These are phyloP conservation scores for Bocquillonia castaneifolia DNA, from an alignment of 441 rosid genomes.

Conservation along the genomic window DNA sequence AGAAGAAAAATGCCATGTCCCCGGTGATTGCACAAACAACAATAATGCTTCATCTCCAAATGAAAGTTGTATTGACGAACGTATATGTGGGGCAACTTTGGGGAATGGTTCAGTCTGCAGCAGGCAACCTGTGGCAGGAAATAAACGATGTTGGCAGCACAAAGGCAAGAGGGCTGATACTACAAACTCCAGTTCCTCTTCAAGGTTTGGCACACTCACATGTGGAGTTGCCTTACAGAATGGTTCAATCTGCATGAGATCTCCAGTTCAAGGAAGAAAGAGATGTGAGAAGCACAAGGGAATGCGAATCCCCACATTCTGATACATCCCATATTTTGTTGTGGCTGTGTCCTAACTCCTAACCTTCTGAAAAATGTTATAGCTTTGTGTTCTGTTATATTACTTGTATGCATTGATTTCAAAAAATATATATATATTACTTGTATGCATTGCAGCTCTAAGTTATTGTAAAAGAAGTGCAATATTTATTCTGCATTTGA, in stretches of 20 bases:
- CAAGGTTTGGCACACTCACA: conserved; percentile 2
- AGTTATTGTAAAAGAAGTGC: too few relatives aligned
- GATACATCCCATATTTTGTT: too few relatives aligned
- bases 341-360: too few relatives aligned
- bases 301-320: conserved; percentile 23
- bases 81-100: conserved; percentile 27
- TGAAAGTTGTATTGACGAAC: neutral
- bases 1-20: conserved; percentile 8
- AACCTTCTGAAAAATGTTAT: too few relatives aligned
- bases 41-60: neutral
- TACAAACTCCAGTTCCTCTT: neutral
- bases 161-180: conserved; percentile 18
- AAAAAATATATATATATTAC: too few relatives aligned
- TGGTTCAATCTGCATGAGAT: conserved; percentile 30
- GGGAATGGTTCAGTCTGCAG: conserved; percentile 32
- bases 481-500: too few relatives aligned
- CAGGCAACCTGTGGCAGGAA: conserved; percentile 27
- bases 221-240: conserved; percentile 36
- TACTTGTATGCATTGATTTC: too few relatives aligned
- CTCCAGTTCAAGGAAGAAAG: conserved; percentile 31
- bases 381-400: too few relatives aligned
- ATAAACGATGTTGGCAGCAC: conserved; percentile 36
- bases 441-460: too few relatives aligned
- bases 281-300: conserved; percentile 35
- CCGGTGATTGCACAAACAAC: neutral